A percentile compares a stretch with the other conserved stretches of the same genome.
phyloP scores from a whole-genome alignment of 306 rosid species.

The Gastrolobium bilobum region DNA sequence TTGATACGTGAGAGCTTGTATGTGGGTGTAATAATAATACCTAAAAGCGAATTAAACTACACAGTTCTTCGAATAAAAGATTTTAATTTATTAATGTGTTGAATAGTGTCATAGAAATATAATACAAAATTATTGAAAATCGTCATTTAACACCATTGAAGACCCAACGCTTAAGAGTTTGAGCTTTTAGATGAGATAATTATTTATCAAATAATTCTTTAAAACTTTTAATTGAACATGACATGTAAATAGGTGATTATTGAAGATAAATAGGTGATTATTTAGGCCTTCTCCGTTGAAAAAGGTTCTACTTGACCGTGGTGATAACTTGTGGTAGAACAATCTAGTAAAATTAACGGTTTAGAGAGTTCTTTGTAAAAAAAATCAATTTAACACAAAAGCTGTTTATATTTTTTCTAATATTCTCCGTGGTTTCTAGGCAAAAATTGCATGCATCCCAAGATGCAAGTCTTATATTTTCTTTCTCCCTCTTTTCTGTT shows the following conservation, averaged over 20 bases:
- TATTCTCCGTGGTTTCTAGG: neutral
- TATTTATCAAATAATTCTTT: no score
- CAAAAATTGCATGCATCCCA: conserved; percentile 1
- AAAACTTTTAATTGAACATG: neutral
- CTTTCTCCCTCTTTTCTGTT: neutral
- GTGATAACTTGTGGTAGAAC: neutral
- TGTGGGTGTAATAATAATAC: neutral
- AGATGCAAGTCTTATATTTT: neutral
- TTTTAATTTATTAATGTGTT: conserved; percentile 7
- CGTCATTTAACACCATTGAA: no score
- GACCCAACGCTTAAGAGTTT: no score
- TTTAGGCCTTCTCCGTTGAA: neutral
- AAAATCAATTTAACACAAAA: no score
- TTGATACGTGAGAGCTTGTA: no score
- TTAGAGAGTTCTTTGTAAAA: no score
- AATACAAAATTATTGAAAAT: no score
- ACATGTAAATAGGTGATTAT: neutral
- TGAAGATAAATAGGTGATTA: neutral
- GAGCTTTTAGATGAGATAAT: no score
- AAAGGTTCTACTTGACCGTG: neutral
- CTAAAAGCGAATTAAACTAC: conserved; percentile 29
- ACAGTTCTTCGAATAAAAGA: neutral
- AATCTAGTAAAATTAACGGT: neutral
- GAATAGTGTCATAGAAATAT: neutral
- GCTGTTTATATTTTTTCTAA: neutral